Conservation (phyloP, 176 grass and related monocot species). For the Musa itinerans region DNA sequence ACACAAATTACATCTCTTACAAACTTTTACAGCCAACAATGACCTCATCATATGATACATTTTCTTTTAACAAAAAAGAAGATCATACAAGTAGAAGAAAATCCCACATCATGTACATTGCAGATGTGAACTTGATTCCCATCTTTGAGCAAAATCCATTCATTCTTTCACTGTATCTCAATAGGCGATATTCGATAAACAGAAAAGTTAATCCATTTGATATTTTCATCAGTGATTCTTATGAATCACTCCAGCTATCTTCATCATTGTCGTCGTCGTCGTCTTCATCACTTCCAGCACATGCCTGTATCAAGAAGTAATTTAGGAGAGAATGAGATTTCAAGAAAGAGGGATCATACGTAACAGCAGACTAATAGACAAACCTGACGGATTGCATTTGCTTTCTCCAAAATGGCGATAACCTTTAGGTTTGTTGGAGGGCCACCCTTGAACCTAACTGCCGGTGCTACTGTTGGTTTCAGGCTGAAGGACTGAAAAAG, state of each 20-base stretch:
- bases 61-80: too few relatives aligned
- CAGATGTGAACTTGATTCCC: too few relatives aligned
- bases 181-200: too few relatives aligned
- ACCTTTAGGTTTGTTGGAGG: slow-evolving; percentile 74
- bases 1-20: too few relatives aligned
- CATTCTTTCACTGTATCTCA: too few relatives aligned
- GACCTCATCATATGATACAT: too few relatives aligned
- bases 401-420: slow-evolving; percentile 85
- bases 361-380: slow-evolving; percentile 8
- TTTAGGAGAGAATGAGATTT: background rate
- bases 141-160: too few relatives aligned
- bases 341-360: too few relatives aligned
- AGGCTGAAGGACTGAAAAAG: slow-evolving; percentile 61
- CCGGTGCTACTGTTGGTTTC: slow-evolving; percentile 61
- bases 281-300: background rate
- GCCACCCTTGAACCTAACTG: slow-evolving; percentile 65
- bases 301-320: background rate
- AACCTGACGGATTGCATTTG: slow-evolving; percentile 89
- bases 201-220: too few relatives aligned
- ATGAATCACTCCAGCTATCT: slow-evolving; percentile 12
- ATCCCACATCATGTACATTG: too few relatives aligned
- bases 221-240: background rate
- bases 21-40: too few relatives aligned
- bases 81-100: too few relatives aligned
- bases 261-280: background rate